Evolutionary conservation across 2,329 filamentous ascomycete genomes (phyloP).

Genomic region (Talaromyces islandicus): DNA sequence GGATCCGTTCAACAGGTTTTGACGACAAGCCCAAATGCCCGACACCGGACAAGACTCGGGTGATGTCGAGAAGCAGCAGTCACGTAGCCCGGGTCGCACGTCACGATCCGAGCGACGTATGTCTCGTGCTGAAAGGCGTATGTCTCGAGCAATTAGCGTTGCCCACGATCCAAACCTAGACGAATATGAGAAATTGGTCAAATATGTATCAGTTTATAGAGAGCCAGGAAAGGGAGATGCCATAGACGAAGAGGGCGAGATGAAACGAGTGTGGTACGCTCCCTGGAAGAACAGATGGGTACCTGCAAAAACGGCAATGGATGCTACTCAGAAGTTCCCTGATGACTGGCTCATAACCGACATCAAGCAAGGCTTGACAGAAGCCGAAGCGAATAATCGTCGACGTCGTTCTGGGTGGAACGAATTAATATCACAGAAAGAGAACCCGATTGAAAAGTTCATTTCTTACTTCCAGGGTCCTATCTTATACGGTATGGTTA

Average conservation of each 20-base stretch:
- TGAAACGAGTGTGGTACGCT: constrained; percentile 55
- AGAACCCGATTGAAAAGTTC: constrained; percentile 68
- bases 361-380: constrained; percentile 58
- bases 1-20: neutral
- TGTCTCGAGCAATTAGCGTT: constrained; percentile 19
- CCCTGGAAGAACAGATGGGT: constrained; percentile 46
- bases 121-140: constrained; percentile 24
- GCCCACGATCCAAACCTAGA: constrained; percentile 37
- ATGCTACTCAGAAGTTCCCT: constrained; percentile 42
- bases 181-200: constrained; percentile 61
- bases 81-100: neutral
- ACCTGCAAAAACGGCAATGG: constrained; percentile 17
- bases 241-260: constrained; percentile 35
- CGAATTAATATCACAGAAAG: constrained; percentile 70
- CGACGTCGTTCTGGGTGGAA: constrained; percentile 64
- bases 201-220: constrained; percentile 62
- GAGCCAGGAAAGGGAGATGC: constrained; percentile 43
- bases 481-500: constrained; percentile 62
- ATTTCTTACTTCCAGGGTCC: constrained; percentile 69
- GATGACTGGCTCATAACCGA: constrained; percentile 65
- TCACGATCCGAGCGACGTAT: constrained; percentile 19
- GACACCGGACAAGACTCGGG: constrained; percentile 1
- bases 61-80: constrained; percentile 8
- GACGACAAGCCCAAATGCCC: neutral
- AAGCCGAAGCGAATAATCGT: constrained; percentile 53